Conservation (phyloP, 345 rosid species). For the Syzygium oleosum region DNA sequence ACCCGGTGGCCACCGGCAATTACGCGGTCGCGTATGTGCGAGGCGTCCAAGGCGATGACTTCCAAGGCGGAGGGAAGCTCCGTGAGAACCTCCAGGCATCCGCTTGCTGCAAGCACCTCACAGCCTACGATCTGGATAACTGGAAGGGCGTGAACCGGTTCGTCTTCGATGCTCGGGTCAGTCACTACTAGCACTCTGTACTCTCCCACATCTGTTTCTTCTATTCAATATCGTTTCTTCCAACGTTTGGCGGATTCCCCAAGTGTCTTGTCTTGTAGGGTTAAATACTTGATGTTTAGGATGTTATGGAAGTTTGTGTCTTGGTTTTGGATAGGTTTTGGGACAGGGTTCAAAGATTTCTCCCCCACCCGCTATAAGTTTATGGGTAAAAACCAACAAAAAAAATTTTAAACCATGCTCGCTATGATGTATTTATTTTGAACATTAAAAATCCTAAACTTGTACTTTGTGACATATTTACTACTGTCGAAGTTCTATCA, state of each 20-base stretch:
- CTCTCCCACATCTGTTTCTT: background rate
- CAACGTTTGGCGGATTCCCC: background rate
- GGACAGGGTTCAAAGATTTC: slow-evolving; percentile 2
- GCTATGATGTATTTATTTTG: no score
- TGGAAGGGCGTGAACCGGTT: slow-evolving; percentile 73
- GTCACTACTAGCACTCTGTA: no score
- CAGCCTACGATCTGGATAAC: slow-evolving; percentile 84
- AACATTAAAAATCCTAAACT: no score
- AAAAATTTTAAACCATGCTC: no score
- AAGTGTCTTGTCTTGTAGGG: background rate
- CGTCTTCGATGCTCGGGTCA: slow-evolving; percentile 61
- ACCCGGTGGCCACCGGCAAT: slow-evolving; percentile 50
- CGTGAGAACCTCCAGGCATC: slow-evolving; percentile 51
- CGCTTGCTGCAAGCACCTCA: slow-evolving; percentile 85
- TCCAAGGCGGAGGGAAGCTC: slow-evolving; percentile 26
- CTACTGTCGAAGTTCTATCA: no score
- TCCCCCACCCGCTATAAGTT: background rate
- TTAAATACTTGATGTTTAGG: background rate
- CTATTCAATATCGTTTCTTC: background rate
- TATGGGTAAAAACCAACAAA: no score
- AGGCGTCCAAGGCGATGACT: slow-evolving; percentile 66
- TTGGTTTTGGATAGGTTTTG: background rate
- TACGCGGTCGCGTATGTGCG: slow-evolving; percentile 67
- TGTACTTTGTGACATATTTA: no score
- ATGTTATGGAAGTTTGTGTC: background rate